phyloP scores from a whole-genome alignment of 2,329 filamentous ascomycete genomes.

The Nemania serpens region DNA sequence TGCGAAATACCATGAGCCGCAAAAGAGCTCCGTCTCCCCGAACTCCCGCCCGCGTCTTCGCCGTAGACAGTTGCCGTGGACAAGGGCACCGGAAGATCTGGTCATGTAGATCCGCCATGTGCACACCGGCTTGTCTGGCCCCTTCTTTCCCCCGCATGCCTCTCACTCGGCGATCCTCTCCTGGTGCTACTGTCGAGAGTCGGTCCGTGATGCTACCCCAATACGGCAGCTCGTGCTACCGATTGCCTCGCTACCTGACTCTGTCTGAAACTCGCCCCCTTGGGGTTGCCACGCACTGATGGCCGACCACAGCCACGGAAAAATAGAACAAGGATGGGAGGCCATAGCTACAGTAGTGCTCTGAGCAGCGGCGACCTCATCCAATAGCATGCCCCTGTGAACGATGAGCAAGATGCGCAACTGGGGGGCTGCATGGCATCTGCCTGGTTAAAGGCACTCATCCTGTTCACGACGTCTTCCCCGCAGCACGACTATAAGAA shows the following conservation, averaged over 20 bases:
- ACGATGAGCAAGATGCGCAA: background rate
- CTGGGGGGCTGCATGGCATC: background rate
- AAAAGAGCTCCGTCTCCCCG: too few relatives aligned
- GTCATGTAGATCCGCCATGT: constrained; percentile 5
- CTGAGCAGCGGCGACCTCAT: background rate
- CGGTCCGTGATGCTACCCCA: constrained; percentile 20
- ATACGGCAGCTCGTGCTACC: constrained; percentile 18
- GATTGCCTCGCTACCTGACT: background rate
- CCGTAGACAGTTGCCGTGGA: too few relatives aligned
- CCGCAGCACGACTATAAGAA: too few relatives aligned
- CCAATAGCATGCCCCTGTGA: constrained; percentile 1
- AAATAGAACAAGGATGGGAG: constrained; percentile 9
- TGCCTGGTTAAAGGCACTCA: background rate
- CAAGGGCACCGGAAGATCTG: too few relatives aligned
- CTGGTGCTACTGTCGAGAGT: background rate
- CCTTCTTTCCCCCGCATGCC: background rate
- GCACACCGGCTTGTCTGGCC: background rate
- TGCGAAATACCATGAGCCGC: too few relatives aligned
- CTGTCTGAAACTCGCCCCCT: constrained; percentile 5
- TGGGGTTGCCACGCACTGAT: background rate
- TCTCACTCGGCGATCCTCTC: background rate
- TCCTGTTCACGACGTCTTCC: background rate
- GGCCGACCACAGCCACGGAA: background rate
- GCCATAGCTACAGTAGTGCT: background rate
- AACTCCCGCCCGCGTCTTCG: too few relatives aligned